Evolutionary conservation across 2,329 filamentous ascomycete genomes (phyloP).

Genomic region (Clarireedia sp.): DNA sequence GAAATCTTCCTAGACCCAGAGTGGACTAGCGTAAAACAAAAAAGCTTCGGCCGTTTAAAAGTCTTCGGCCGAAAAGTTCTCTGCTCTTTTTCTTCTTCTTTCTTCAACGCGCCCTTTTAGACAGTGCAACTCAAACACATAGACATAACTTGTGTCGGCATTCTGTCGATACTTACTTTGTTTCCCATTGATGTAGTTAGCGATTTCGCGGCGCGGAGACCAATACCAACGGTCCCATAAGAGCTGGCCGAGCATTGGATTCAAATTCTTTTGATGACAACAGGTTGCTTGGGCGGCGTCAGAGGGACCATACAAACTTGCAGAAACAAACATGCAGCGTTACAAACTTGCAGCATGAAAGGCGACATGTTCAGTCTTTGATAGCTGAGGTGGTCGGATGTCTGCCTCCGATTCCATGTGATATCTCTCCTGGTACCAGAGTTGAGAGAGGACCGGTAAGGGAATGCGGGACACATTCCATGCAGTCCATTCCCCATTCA

Average conservation of each 20-base stretch:
- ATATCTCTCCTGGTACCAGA: no score
- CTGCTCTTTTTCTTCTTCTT: conserved; percentile 35
- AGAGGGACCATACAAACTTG: conserved; percentile 63
- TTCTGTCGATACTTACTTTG: conserved; percentile 59
- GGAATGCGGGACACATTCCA: not conserved
- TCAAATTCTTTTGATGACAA: conserved; percentile 18
- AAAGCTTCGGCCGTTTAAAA: not conserved
- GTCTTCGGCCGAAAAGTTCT: not conserved
- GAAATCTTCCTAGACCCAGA: not conserved
- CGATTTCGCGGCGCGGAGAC: conserved; percentile 54
- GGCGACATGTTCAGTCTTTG: no score
- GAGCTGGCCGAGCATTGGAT: conserved; percentile 47
- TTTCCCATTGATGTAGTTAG: conserved; percentile 52
- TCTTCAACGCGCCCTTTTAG: conserved; percentile 65
- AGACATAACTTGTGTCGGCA: conserved; percentile 48
- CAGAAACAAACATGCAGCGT: no score
- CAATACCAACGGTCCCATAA: conserved; percentile 45
- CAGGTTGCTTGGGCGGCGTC: conserved; percentile 71
- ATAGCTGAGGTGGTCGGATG: no score
- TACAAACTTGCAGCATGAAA: conserved; percentile 47
- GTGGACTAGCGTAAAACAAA: not conserved
- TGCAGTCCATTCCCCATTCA: no score
- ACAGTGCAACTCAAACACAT: conserved; percentile 74
- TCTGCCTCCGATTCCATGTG: no score
- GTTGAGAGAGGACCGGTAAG: not conserved